Evolutionary conservation across 2,329 filamentous ascomycete genomes (phyloP).

Genomic region (Diaporthe caulivora): DNA sequence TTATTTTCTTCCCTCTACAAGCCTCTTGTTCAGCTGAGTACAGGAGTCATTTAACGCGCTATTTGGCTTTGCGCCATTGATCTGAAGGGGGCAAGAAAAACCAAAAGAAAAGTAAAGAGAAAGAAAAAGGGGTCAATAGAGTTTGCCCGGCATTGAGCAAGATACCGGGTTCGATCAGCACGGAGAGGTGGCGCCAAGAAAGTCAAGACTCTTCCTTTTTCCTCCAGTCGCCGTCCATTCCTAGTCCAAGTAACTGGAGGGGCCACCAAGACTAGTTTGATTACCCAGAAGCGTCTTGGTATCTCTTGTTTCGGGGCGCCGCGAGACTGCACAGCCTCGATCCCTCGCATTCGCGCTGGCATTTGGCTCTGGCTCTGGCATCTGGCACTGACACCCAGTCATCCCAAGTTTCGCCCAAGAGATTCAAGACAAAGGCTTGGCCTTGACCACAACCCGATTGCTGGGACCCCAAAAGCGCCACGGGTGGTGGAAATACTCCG

Average conservation of each 20-base stretch:
- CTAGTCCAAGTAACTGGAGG: neutral
- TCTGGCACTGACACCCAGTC: constrained; percentile 14
- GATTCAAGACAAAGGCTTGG: constrained; percentile 23
- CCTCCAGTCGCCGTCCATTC: neutral
- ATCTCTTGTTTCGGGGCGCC: constrained; percentile 14
- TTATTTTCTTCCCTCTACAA: neutral
- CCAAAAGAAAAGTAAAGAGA: neutral
- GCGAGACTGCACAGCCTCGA: constrained; percentile 28
- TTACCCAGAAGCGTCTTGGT: constrained; percentile 17
- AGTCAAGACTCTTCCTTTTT: constrained; percentile 11
- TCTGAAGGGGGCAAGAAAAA: neutral
- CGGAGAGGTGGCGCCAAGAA: constrained; percentile 14
- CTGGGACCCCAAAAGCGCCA: constrained; percentile 6
- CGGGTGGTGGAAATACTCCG: constrained; percentile 21
- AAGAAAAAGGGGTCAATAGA: constrained; percentile 10
- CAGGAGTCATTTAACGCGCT: constrained; percentile 1
- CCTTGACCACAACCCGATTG: constrained; percentile 1
- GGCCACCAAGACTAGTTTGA: constrained; percentile 14
- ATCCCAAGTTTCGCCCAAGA: constrained; percentile 21
- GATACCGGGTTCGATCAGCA: constrained; percentile 7
- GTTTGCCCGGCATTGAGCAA: constrained; percentile 20
- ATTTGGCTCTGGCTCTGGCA: neutral
- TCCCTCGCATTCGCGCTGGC: constrained; percentile 10
- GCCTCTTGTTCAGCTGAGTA: neutral
- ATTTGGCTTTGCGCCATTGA: constrained; percentile 11